phyloP scores from a whole-genome alignment of 306 rosid species.

The Macrotyloma uniflorum region DNA sequence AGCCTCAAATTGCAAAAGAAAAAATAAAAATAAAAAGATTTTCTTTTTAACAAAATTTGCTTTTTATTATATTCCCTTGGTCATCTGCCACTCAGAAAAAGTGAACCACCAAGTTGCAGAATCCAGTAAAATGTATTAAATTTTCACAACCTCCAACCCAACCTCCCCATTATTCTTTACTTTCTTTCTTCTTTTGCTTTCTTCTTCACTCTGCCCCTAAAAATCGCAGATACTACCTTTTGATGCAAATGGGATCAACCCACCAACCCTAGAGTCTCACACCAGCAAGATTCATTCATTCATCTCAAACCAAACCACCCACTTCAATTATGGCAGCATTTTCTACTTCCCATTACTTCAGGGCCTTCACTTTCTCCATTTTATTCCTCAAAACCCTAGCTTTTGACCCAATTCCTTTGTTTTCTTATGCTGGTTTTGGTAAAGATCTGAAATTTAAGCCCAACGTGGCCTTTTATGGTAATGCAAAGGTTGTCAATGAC shows the following conservation, averaged over 20 bases:
- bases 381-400: conserved; percentile 55
- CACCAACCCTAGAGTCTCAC: conserved; percentile 39
- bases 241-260: conserved; percentile 45
- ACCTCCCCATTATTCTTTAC: conserved; percentile 46
- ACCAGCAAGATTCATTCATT: conserved; percentile 42
- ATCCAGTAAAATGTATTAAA: conserved; percentile 59
- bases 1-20: conserved; percentile 53
- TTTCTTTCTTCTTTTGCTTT: conserved; percentile 59
- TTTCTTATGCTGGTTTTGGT: conserved; percentile 62
- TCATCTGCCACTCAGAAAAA: conserved; percentile 62
- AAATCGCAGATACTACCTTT: conserved; percentile 29
- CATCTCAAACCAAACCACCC: conserved; percentile 41
- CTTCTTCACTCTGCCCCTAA: conserved; percentile 55
- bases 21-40: neutral
- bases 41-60: neutral
- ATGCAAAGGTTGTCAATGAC: conserved; percentile 62
- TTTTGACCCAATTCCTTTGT: conserved; percentile 52
- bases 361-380: conserved; percentile 42
- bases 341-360: conserved; percentile 46
- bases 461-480: conserved; percentile 63
- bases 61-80: conserved; percentile 54
- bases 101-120: conserved; percentile 52
- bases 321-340: conserved; percentile 63
- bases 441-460: conserved; percentile 62
- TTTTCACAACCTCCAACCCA: conserved; percentile 80